These are phyloP conservation scores for Xylaria sp. DNA, from an alignment of 2,329 filamentous ascomycete species.

Conservation along the genomic window DNA sequence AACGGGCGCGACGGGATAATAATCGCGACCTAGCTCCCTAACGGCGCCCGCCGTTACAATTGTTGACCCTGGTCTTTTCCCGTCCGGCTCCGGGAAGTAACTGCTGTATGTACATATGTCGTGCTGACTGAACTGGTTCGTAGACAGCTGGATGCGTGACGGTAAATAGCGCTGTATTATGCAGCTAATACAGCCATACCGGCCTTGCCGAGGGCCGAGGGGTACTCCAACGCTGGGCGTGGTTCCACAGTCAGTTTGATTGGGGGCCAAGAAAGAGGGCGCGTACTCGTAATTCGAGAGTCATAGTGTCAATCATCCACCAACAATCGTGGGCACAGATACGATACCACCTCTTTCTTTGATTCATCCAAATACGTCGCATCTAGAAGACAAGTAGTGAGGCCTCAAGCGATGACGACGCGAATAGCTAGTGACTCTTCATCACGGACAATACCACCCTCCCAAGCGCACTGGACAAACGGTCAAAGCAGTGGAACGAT, in stretches of 20 bases:
- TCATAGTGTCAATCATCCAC: neutral
- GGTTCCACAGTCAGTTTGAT: conserved; percentile 5
- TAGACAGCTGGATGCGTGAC: conserved; percentile 3
- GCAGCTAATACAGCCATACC: conserved; percentile 16
- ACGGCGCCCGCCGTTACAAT: neutral
- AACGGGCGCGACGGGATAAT: neutral
- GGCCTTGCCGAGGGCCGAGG: conserved; percentile 24
- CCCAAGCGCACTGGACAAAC: conserved; percentile 12
- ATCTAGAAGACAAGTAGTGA: neutral
- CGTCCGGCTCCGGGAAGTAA: neutral
- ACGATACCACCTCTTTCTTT: conserved; percentile 1
- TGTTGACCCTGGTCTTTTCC: neutral
- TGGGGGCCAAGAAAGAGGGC: conserved; percentile 28
- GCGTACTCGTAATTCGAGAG: neutral
- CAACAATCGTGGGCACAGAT: neutral
- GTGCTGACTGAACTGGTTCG: neutral
- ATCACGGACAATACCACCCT: neutral
- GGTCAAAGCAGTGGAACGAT: neutral
- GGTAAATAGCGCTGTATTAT: conserved; percentile 3
- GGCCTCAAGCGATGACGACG: neutral
- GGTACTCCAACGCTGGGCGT: neutral
- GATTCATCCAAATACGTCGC: neutral
- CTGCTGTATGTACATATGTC: neutral
- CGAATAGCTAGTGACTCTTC: neutral
- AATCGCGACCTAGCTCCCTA: neutral